Conservation (phyloP, 2,329 filamentous ascomycete genomes). For the Penicillium oxalicum region DNA sequence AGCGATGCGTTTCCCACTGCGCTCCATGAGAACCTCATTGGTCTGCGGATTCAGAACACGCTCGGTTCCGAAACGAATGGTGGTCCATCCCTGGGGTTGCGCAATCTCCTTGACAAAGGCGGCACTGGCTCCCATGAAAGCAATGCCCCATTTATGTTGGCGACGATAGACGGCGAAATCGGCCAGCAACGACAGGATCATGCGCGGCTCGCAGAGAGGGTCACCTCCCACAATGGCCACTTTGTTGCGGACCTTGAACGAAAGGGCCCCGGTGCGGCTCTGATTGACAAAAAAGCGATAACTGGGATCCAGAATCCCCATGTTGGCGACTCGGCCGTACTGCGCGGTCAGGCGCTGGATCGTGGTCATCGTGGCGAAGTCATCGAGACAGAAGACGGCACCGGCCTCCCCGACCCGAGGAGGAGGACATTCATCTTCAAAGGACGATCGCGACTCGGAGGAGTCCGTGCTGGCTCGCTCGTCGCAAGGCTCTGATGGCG, state of each 20-base stretch:
- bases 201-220: constrained; percentile 29
- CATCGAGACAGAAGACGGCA: constrained; percentile 25
- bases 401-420: not conserved
- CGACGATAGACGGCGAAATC: constrained; percentile 34
- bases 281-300: constrained; percentile 39
- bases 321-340: constrained; percentile 38
- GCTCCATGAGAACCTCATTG: constrained; percentile 35
- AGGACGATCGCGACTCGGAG: not conserved
- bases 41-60: constrained; percentile 38
- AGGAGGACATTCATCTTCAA: not conserved
- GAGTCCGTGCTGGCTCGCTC: not conserved
- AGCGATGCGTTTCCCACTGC: constrained; percentile 33
- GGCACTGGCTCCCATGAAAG: constrained; percentile 35
- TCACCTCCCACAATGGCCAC: constrained; percentile 38
- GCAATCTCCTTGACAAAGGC: constrained; percentile 26
- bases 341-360: constrained; percentile 26
- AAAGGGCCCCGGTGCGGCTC: constrained; percentile 30
- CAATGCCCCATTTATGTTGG: constrained; percentile 26
- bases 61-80: constrained; percentile 35
- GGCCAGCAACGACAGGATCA: constrained; percentile 24
- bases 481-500: not conserved
- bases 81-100: constrained; percentile 28
- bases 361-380: constrained; percentile 29
- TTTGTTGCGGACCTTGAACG: constrained; percentile 34
- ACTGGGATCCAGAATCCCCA: constrained; percentile 40